These are phyloP conservation scores for Durotheca rogersii DNA, from an alignment of 495 filamentous ascomycete genomes.

Conservation along the genomic window DNA sequence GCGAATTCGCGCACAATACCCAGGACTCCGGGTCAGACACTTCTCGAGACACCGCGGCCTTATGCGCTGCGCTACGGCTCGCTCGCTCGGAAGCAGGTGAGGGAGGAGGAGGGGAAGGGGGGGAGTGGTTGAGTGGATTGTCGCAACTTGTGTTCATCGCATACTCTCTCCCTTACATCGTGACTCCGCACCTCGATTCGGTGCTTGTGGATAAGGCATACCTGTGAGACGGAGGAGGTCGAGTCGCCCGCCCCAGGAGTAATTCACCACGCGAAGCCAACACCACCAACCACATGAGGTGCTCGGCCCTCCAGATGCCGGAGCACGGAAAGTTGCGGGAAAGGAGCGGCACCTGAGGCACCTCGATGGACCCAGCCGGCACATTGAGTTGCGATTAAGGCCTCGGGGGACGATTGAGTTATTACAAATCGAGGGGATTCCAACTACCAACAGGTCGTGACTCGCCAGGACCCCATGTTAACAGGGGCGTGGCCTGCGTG, in stretches of 20 bases:
- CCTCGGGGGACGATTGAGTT: no score
- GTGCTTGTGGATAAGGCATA: not conserved
- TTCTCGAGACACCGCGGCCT: not conserved
- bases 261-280: conserved; percentile 3
- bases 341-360: no score
- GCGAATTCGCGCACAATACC: conserved; percentile 5
- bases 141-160: conserved; percentile 5
- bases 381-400: no score
- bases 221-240: conserved; percentile 1
- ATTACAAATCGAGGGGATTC: no score
- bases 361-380: no score
- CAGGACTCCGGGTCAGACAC: conserved; percentile 10
- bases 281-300: conserved; percentile 6
- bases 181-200: conserved; percentile 9
- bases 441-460: no score
- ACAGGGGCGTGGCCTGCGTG: no score
- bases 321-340: conserved; percentile 4
- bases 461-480: no score
- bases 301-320: conserved; percentile 7
- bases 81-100: conserved; percentile 26
- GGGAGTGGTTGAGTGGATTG: conserved; percentile 7
- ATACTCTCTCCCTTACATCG: conserved; percentile 26
- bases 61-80: conserved; percentile 7
- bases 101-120: conserved; percentile 15
- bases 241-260: conserved; percentile 2